Percentiles rank a stretch among this genome's conserved stretches.
These are phyloP conservation scores for Parmelia sp. DNA, from an alignment of 495 filamentous ascomycete species.

Conservation along the genomic window DNA sequence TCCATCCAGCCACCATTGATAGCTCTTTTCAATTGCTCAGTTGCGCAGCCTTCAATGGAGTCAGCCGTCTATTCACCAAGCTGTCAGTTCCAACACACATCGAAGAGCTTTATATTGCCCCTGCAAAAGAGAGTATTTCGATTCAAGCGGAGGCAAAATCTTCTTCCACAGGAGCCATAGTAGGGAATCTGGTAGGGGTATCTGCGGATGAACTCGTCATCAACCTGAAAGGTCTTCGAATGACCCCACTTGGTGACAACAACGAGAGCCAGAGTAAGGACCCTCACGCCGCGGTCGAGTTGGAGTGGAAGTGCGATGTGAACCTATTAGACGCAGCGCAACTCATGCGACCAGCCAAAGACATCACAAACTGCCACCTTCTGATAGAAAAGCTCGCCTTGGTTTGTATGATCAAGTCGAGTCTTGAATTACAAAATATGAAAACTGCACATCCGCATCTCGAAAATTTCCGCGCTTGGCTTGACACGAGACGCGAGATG, in stretches of 20 bases:
- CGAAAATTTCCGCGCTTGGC: constrained; percentile 4
- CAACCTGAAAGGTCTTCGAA: constrained; percentile 4
- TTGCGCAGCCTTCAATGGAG: neutral
- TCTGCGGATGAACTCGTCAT: constrained; percentile 2
- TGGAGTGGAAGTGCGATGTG: constrained; percentile 30
- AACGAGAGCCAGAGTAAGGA: constrained; percentile 16
- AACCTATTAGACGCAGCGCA: constrained; percentile 26
- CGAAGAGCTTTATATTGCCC: constrained; percentile 13
- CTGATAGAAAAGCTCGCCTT: constrained; percentile 9
- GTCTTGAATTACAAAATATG: neutral
- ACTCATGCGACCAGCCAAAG: constrained; percentile 24
- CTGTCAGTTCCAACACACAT: constrained; percentile 7
- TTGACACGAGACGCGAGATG: neutral
- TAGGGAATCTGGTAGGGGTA: neutral
- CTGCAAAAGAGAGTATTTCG: neutral
- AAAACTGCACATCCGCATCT: constrained; percentile 8
- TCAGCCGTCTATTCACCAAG: constrained; percentile 4
- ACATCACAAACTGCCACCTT: constrained; percentile 9
- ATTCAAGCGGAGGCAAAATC: constrained; percentile 1
- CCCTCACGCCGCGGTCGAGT: constrained; percentile 23
- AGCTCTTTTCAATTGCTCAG: constrained; percentile 11
- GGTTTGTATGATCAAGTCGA: constrained; percentile 11
- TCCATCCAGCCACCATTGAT: constrained; percentile 13
- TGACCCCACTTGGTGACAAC: constrained; percentile 15
- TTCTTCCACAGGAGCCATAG: neutral